A percentile compares a stretch with the other conserved stretches of the same genome.
Conservation (phyloP, 2,329 filamentous ascomycete species). For the Calonectria hawksworthii region DNA sequence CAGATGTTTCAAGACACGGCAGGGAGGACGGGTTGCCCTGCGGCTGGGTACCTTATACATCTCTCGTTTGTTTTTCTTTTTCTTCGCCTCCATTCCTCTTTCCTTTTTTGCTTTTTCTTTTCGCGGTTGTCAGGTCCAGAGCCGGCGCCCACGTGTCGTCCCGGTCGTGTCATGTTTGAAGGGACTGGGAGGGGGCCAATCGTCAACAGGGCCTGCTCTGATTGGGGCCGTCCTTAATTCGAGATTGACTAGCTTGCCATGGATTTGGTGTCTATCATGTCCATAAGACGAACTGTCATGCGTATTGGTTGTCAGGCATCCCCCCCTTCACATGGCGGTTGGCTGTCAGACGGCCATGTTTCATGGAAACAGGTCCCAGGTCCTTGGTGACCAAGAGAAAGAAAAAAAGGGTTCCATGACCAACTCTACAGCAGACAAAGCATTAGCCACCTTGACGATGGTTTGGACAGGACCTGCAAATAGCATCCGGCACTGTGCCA, state of each 20-base stretch:
- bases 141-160: constrained; percentile 30
- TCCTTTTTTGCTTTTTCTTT: constrained; percentile 25
- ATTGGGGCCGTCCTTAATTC: constrained; percentile 19
- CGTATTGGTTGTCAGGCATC: neutral
- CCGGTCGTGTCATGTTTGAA: constrained; percentile 21
- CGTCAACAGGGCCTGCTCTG: constrained; percentile 14
- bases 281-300: neutral
- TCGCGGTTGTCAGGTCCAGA: constrained; percentile 16
- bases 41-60: neutral
- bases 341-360: neutral
- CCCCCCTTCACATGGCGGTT: neutral
- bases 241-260: constrained; percentile 8
- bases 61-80: neutral
- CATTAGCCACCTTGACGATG: neutral
- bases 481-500: constrained; percentile 1
- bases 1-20: constrained; percentile 12
- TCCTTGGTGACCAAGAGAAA: neutral
- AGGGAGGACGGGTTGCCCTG: neutral
- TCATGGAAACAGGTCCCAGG: neutral
- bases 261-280: constrained; percentile 21
- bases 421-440: neutral
- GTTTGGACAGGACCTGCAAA: neutral
- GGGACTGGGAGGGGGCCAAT: constrained; percentile 13
- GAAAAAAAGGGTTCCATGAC: neutral
- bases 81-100: neutral